Evolutionary conservation across 2,329 filamentous ascomycete genomes (phyloP).

Genomic region (Alternaria panax): DNA sequence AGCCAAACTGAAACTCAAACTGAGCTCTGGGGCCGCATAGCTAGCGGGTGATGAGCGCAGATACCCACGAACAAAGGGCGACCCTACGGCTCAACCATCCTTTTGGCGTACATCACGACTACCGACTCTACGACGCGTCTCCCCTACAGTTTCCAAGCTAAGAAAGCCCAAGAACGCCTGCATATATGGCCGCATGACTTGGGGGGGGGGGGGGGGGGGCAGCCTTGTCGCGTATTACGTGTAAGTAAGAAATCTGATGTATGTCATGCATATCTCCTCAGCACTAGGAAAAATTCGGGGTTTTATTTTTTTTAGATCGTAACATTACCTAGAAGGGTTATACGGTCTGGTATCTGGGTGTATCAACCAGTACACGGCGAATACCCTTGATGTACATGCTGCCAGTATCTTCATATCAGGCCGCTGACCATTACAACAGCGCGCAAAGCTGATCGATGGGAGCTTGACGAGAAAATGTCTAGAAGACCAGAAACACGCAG

Average conservation of each 20-base stretch:
- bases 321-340: background rate
- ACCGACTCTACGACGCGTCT: background rate
- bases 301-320: background rate
- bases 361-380: background rate
- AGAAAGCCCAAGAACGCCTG: background rate
- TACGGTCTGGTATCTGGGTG: too few relatives aligned
- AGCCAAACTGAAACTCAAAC: background rate
- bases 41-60: background rate
- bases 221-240: background rate
- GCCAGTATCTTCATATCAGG: background rate
- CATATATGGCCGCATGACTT: background rate
- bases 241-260: background rate
- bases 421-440: background rate
- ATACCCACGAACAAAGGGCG: constrained; percentile 1
- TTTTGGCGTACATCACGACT: background rate
- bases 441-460: background rate
- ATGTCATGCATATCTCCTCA: background rate
- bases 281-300: background rate
- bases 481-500: background rate
- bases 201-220: too few relatives aligned
- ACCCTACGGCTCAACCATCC: background rate
- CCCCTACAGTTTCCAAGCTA: background rate
- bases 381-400: background rate
- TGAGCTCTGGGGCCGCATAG: background rate
- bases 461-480: background rate